phyloP scores from a whole-genome alignment of 139 green algal species.

The Desmodesmus armatus region DNA sequence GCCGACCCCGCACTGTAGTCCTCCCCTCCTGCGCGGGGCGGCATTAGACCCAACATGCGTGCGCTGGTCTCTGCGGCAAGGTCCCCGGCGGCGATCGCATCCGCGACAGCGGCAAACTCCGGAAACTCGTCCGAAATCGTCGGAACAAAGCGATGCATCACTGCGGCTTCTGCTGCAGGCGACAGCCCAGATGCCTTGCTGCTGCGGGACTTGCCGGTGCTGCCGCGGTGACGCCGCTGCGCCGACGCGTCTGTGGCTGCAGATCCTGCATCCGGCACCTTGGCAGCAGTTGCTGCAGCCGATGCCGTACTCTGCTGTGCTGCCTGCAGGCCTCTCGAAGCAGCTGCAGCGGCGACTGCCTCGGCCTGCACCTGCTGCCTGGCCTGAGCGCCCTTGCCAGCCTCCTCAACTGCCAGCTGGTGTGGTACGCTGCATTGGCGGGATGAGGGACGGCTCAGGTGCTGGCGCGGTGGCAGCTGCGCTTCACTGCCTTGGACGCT shows the following conservation, averaged over 20 bases:
- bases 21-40: no score
- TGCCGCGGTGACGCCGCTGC: not conserved
- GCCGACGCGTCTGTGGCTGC: not conserved
- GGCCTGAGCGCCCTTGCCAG: no score
- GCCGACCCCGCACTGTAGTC: no score
- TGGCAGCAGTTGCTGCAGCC: not conserved
- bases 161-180: not conserved
- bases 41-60: no score
- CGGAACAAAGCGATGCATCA: constrained; percentile 29
- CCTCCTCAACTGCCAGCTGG: no score
- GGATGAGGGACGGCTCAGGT: no score
- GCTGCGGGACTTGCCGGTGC: not conserved
- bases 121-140: not conserved
- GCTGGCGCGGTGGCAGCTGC: no score
- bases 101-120: constrained; percentile 6
- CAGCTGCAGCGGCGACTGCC: not conserved
- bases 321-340: not conserved
- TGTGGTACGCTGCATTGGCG: not conserved
- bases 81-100: no score
- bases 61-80: no score
- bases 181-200: constrained; percentile 3
- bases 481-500: no score
- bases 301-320: not conserved
- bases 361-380: constrained; percentile 2
- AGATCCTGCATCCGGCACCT: constrained; percentile 15